Evolutionary conservation across 2,329 filamentous ascomycete genomes (phyloP).

Genomic region (Pyrenophora teres): DNA sequence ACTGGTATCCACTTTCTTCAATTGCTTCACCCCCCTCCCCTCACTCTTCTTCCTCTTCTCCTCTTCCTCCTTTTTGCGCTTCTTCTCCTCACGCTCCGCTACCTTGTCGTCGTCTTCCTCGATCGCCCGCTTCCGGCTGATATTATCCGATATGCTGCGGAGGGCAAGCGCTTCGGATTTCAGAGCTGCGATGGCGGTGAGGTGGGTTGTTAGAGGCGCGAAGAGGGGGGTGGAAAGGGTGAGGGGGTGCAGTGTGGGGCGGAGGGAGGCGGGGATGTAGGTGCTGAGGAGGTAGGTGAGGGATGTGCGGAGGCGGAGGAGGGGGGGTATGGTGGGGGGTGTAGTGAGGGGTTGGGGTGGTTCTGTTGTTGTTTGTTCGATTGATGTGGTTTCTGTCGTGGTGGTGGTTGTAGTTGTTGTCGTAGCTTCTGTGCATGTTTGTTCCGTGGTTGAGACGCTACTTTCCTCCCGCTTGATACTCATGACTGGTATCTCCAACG

Average conservation of each 20-base stretch:
- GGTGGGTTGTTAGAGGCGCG: constrained; percentile 69
- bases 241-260: constrained; percentile 44
- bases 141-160: constrained; percentile 70
- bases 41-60: constrained; percentile 82
- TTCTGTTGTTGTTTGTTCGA: constrained; percentile 33
- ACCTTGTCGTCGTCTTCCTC: constrained; percentile 63
- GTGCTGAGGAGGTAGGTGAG: constrained; percentile 67
- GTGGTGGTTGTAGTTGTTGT: not conserved
- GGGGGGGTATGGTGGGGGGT: constrained; percentile 55
- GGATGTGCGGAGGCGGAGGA: constrained; percentile 68
- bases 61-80: constrained; percentile 83
- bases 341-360: constrained; percentile 28
- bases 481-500: constrained; percentile 76
- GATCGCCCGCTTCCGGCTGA: constrained; percentile 64
- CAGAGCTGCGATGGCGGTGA: constrained; percentile 67
- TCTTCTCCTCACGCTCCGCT: constrained; percentile 69
- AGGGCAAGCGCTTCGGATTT: constrained; percentile 73
- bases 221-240: constrained; percentile 66
- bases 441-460: constrained; percentile 30
- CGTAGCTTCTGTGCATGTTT: not conserved
- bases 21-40: constrained; percentile 74
- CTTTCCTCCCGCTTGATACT: constrained; percentile 66
- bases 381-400: constrained; percentile 32
- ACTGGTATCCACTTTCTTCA: constrained; percentile 86
- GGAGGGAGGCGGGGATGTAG: constrained; percentile 60